Evolutionary conservation across 129 eudicot genomes (phyloP).

Genomic region (Pulicaria dysenterica): DNA sequence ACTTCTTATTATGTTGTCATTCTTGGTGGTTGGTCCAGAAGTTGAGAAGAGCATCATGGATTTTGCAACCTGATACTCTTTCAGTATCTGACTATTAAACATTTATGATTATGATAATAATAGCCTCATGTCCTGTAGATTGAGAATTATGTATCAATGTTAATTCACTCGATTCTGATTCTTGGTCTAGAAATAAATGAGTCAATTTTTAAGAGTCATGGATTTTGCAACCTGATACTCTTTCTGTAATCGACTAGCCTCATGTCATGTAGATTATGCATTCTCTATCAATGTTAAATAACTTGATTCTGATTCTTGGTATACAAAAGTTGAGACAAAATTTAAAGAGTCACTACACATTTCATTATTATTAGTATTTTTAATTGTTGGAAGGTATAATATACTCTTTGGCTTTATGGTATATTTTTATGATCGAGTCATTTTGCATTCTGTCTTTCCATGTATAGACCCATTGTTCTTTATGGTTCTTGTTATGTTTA

Average conservation of each 20-base stretch:
- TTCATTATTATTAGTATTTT: not conserved
- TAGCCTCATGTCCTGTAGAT: not conserved
- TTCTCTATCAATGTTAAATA: not conserved
- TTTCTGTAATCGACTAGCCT: too few relatives aligned
- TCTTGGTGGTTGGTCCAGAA: slow-evolving; percentile 23
- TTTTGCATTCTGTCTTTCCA: not conserved
- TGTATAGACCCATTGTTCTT: not conserved
- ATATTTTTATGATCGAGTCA: not conserved
- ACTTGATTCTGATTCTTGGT: not conserved
- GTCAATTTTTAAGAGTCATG: too few relatives aligned
- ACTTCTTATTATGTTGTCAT: not conserved
- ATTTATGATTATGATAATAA: not conserved
- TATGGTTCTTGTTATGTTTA: slow-evolving; percentile 4
- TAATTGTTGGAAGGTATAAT: slow-evolving; percentile 1
- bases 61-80: slow-evolving; percentile 4
- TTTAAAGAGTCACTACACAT: not conserved
- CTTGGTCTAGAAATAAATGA: too few relatives aligned
- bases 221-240: too few relatives aligned
- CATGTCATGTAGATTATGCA: not conserved
- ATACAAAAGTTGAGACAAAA: not conserved
- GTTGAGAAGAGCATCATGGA: slow-evolving; percentile 10
- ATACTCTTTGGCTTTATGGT: slow-evolving; percentile 1
- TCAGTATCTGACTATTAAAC: slow-evolving; percentile 2
- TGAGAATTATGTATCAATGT: too few relatives aligned
- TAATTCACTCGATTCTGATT: too few relatives aligned